phyloP scores from a whole-genome alignment of 176 grass and related monocot species.

The Oryza coarctata region DNA sequence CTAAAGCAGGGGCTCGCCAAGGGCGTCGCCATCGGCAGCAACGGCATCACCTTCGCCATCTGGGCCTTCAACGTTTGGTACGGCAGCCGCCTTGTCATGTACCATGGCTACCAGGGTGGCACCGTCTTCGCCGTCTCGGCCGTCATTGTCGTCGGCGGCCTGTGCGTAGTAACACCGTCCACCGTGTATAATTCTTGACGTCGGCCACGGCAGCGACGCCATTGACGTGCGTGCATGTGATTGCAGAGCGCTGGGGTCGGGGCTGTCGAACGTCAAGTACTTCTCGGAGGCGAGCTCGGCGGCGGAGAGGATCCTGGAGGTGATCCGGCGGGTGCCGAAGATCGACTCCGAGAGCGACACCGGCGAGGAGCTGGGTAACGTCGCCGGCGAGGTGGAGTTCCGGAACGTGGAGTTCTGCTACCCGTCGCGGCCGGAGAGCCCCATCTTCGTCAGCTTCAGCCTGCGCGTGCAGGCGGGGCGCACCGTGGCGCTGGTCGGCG shows the following conservation, averaged over 20 bases:
- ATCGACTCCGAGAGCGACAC: conserved; percentile 77
- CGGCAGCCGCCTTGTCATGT: conserved; percentile 93
- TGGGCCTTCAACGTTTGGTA: conserved; percentile 92
- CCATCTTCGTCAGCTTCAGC: conserved; percentile 76
- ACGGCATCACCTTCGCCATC: conserved; percentile 78
- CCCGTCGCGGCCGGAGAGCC: conserved; percentile 78
- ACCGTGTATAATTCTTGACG: background rate
- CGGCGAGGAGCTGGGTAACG: conserved; percentile 62
- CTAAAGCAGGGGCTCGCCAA: conserved; percentile 87
- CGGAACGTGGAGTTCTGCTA: conserved; percentile 77
- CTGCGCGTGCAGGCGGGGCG: conserved; percentile 75
- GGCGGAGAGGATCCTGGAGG: conserved; percentile 58
- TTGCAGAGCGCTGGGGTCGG: conserved; percentile 76
- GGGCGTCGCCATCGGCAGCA: conserved; percentile 90
- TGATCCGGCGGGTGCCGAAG: conserved; percentile 75
- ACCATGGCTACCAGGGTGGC: conserved; percentile 74
- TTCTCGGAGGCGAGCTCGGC: conserved; percentile 90
- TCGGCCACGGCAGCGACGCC: background rate
- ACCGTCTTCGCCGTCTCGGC: conserved; percentile 82
- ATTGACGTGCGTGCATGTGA: conserved; percentile 2
- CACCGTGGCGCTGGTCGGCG: conserved; percentile 77
- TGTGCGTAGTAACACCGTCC: conserved; percentile 37
- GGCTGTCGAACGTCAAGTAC: conserved; percentile 84
- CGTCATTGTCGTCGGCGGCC: conserved; percentile 66
- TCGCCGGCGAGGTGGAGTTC: conserved; percentile 85